A percentile compares a stretch with the other conserved stretches of the same genome.
Conservation (phyloP, 2,329 filamentous ascomycete species). For the Bipolaris sorokiniana region DNA sequence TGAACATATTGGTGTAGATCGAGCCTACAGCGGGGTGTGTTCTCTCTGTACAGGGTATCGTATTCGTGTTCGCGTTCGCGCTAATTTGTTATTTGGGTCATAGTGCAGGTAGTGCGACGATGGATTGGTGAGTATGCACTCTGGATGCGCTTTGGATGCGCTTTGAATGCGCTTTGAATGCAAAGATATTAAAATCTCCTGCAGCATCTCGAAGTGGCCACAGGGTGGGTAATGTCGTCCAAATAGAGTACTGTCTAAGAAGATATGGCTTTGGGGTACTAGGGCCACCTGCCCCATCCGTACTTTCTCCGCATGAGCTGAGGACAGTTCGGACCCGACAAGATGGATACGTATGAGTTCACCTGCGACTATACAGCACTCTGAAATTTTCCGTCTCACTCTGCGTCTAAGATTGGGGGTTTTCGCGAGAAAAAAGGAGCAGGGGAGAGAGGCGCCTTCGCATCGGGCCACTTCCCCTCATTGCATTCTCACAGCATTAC, state of each 20-base stretch:
- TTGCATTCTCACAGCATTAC: constrained; percentile 5
- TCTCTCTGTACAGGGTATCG: neutral
- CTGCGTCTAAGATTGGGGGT: neutral
- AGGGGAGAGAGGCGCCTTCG: no score
- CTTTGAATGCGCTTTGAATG: no score
- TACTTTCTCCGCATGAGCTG: constrained; percentile 22
- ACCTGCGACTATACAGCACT: neutral
- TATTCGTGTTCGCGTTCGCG: neutral
- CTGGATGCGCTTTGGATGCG: no score
- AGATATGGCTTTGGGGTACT: constrained; percentile 10
- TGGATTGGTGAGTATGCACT: no score
- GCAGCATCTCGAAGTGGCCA: neutral
- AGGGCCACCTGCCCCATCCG: constrained; percentile 15
- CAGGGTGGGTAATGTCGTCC: constrained; percentile 1
- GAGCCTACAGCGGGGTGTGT: neutral
- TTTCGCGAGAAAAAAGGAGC: neutral
- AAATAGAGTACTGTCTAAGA: constrained; percentile 10
- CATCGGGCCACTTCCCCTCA: neutral
- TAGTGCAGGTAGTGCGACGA: neutral
- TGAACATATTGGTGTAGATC: no score
- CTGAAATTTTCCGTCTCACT: neutral
- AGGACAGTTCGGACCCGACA: constrained; percentile 15
- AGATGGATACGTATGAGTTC: constrained; percentile 13
- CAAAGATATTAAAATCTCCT: no score
- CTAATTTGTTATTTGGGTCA: neutral